Percentiles rank a stretch among this genome's conserved stretches.
Evolutionary conservation across 495 filamentous ascomycete species (phyloP).

Genomic region (Xylaria scruposa): DNA sequence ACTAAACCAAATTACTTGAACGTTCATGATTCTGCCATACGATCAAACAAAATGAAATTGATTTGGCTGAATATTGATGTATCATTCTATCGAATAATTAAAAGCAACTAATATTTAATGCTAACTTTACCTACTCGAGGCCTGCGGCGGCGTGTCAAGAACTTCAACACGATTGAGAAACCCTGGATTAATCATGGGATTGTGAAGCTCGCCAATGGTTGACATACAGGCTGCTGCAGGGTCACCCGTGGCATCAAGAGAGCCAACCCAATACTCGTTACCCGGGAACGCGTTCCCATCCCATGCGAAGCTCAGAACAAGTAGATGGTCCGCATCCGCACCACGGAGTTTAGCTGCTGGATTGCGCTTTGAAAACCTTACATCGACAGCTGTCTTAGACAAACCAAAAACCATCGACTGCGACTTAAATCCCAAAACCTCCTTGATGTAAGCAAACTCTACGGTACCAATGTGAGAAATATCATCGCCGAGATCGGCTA

Average conservation of each 20-base stretch:
- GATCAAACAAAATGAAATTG: background rate
- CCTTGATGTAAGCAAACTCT: conserved; percentile 31
- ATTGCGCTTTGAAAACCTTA: conserved; percentile 40
- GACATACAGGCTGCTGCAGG: conserved; percentile 49
- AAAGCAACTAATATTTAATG: background rate
- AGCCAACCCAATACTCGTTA: conserved; percentile 47
- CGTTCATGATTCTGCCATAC: background rate
- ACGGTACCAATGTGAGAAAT: conserved; percentile 28
- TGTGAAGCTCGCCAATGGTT: conserved; percentile 47
- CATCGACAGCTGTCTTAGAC: conserved; percentile 28
- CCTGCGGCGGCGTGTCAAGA: background rate
- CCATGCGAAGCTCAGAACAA: conserved; percentile 50
- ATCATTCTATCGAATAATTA: background rate
- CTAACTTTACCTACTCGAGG: background rate
- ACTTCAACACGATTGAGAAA: conserved; percentile 30
- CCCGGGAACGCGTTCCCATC: conserved; percentile 49
- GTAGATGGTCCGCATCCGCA: conserved; percentile 31
- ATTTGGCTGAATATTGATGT: background rate
- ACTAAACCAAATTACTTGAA: background rate
- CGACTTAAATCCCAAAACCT: background rate
- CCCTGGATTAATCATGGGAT: conserved; percentile 38
- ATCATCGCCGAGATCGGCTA: background rate
- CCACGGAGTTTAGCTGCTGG: conserved; percentile 40
- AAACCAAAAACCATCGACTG: background rate
- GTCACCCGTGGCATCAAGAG: conserved; percentile 39